phyloP scores from a whole-genome alignment of 148 eudicot genomes.

The Selenicereus undatus region DNA sequence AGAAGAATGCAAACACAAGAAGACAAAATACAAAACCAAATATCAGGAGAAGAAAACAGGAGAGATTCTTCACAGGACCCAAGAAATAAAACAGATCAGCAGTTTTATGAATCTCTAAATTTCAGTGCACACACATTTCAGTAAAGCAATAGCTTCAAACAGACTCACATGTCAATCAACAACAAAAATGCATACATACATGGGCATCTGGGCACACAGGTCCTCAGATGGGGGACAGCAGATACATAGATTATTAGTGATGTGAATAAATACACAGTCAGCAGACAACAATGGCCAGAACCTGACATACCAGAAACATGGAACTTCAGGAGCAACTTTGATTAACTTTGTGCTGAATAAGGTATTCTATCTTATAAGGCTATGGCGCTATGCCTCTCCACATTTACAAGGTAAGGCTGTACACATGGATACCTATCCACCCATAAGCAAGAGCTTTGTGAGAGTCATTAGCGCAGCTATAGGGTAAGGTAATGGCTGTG shows the following conservation, averaged over 20 bases:
- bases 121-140: too few species aligned
- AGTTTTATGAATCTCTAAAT: too few species aligned
- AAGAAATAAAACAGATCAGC: not conserved
- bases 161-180: not conserved
- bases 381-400: too few species aligned
- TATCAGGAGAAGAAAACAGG: not conserved
- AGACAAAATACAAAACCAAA: not conserved
- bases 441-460: too few species aligned
- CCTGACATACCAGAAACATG: too few species aligned
- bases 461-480: too few species aligned
- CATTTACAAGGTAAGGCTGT: too few species aligned
- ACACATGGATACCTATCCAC: too few species aligned
- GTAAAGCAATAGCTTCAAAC: not conserved
- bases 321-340: too few species aligned
- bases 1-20: not conserved
- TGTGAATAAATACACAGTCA: not conserved
- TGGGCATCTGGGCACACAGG: not conserved
- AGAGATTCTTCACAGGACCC: not conserved
- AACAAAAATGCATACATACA: not conserved
- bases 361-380: too few species aligned
- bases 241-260: not conserved
- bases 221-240: not conserved
- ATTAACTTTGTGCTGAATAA: too few species aligned
- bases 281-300: not conserved
- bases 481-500: too few species aligned